Evolutionary conservation across 2,329 filamentous ascomycete species (phyloP), one percentile per base, ranked within the genome.

Genomic region (Cercospora sp.): DNA sequence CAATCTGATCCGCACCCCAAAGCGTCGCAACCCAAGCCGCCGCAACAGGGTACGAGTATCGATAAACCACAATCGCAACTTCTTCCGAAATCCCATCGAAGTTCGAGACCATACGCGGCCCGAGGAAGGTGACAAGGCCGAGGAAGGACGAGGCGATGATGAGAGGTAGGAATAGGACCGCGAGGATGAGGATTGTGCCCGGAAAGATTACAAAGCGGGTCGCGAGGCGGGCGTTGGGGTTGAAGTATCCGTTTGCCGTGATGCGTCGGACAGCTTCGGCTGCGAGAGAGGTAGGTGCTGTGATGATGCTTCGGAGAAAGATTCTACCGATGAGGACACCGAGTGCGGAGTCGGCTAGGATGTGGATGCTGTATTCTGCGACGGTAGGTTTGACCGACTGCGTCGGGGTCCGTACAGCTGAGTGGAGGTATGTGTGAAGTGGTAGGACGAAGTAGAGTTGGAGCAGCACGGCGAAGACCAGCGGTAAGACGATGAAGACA

Each of bases 341-440:
- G 1, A 99, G 84, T 0, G 94, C 96, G 93, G 94, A 99, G 67
- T 94, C 90, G 77, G 98, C 94, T 51, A 98, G 90, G 69, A 98
- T 85, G 70, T 96, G 91, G 51, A 98, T 87, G 7, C 90, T 91
- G 76, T 96, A 92, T 16, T 80, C 79, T 62, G 81, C 83, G 7
- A 64, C 51, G 8, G 55, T 39, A n/a, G 62, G 51, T 30, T 26
- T 58, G n/a, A 20, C 28, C 2, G 62, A 33, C 7, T 33, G 61
- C 9, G 45, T n/a, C 1, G 23, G 10, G 30, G 12, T 28, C 13
- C 20, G 67, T 12, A 69, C n/a, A 3, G 64, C 51, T 5, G 72
- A 64, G 51, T 68, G 65, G 78, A 91, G 85, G 76, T 94, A 92
- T 0, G 93, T 94, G 77, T 96, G 91, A 3, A 97, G 81, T 0